Conservation (phyloP, 208 protist genomes). For the Endotrypanum monterogeii region DNA sequence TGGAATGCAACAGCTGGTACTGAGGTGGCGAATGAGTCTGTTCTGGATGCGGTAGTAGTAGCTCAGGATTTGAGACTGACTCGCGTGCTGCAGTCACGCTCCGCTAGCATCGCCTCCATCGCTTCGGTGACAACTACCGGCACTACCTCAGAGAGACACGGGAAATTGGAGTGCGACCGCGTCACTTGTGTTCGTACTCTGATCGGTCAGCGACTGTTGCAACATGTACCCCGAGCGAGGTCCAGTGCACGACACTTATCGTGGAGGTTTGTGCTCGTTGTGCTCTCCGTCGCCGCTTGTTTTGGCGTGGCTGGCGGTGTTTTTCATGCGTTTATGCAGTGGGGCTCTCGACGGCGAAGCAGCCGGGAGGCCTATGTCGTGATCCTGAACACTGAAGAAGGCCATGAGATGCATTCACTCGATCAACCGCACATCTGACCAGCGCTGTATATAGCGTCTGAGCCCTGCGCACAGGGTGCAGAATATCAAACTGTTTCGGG, state of each 20-base stretch:
- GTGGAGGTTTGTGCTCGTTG: slow-evolving; percentile 9
- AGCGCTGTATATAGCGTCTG: not conserved
- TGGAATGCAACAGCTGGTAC: slow-evolving; percentile 14
- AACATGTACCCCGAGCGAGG: not conserved
- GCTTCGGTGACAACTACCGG: not conserved
- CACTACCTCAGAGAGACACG: slow-evolving; percentile 5
- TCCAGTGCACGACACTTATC: not conserved
- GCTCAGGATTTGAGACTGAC: slow-evolving; percentile 16
- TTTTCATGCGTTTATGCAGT: slow-evolving; percentile 2
- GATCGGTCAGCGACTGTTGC: slow-evolving; percentile 9
- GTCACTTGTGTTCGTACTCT: slow-evolving; percentile 5
- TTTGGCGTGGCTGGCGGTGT: slow-evolving; percentile 11
- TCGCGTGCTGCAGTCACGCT: not conserved
- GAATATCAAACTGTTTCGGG: not conserved
- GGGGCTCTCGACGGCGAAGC: not conserved
- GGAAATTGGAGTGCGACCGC: slow-evolving; percentile 13
- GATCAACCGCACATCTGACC: not conserved
- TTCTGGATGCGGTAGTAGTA: slow-evolving; percentile 21
- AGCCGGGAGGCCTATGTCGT: slow-evolving; percentile 1
- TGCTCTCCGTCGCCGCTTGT: slow-evolving; percentile 3
- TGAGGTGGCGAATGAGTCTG: slow-evolving; percentile 21
- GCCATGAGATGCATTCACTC: slow-evolving; percentile 14
- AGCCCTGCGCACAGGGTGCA: not conserved
- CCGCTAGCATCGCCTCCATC: not conserved
- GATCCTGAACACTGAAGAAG: slow-evolving; percentile 10